These are phyloP conservation scores for Lipomyces sp. DNA, from an alignment of 805 yeast genomes.

Conservation along the genomic window DNA sequence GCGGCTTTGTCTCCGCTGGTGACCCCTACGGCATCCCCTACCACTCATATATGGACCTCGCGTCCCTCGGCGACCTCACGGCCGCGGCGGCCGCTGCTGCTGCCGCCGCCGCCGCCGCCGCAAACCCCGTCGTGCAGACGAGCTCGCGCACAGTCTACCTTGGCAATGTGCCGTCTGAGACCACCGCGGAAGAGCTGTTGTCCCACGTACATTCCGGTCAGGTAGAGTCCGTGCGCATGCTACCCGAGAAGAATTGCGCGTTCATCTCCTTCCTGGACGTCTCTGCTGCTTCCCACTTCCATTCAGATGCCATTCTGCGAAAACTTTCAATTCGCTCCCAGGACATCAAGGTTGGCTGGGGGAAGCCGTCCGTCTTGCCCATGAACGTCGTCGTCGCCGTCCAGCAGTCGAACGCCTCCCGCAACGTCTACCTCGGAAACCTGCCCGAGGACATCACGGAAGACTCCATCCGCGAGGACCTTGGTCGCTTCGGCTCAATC, in stretches of 20 bases:
- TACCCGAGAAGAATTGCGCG: constrained; percentile 87
- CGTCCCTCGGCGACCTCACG: constrained; percentile 13
- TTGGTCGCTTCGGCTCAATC: constrained; percentile 72
- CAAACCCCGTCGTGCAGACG: constrained; percentile 4
- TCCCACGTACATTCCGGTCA: constrained; percentile 91
- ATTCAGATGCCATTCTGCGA: constrained; percentile 86
- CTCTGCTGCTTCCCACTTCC: constrained; percentile 83
- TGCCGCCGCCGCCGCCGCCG: constrained; percentile 19
- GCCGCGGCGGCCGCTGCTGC: constrained; percentile 17
- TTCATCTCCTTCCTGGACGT: constrained; percentile 86
- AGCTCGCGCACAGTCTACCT: constrained; percentile 73
- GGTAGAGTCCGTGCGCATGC: constrained; percentile 63
- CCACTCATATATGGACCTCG: constrained; percentile 25
- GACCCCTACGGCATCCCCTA: constrained; percentile 26
- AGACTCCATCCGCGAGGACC: constrained; percentile 61
- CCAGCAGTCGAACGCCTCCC: constrained; percentile 81
- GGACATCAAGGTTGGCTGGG: constrained; percentile 91
- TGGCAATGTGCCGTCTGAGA: constrained; percentile 81
- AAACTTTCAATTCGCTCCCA: constrained; percentile 74
- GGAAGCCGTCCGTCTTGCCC: constrained; percentile 69
- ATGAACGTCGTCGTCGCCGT: constrained; percentile 75
- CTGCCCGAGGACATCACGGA: constrained; percentile 65
- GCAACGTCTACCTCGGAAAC: constrained; percentile 88
- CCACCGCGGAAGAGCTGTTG: constrained; percentile 74
- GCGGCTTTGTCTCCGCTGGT: constrained; percentile 9